phyloP scores from a whole-genome alignment of 345 rosid genomes.

The Aquilaria malaccensis region DNA sequence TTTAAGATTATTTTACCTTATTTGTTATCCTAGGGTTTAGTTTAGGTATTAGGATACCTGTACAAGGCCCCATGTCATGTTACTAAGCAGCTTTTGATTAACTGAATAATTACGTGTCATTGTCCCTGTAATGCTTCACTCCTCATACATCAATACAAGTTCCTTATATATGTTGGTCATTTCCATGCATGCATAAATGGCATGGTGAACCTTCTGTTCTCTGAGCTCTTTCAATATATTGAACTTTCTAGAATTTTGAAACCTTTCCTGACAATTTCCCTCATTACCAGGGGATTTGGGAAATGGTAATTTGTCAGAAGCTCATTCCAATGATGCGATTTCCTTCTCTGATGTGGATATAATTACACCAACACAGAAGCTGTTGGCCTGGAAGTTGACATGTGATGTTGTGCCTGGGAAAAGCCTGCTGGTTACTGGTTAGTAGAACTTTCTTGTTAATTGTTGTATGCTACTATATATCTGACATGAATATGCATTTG shows the following conservation, averaged over 20 bases:
- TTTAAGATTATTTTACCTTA: no score
- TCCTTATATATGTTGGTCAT: no score
- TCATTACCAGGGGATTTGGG: slow-evolving; percentile 27
- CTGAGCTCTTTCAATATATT: not conserved
- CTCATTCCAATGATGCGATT: slow-evolving; percentile 43
- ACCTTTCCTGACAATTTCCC: slow-evolving; percentile 13
- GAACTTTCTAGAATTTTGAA: not conserved
- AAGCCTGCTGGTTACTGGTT: slow-evolving; percentile 96
- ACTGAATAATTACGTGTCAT: no score
- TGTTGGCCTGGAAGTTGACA: slow-evolving; percentile 81
- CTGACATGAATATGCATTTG: slow-evolving; percentile 20
- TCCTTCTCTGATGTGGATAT: slow-evolving; percentile 76
- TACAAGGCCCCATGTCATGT: no score
- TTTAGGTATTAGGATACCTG: no score
- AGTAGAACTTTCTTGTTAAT: slow-evolving; percentile 20
- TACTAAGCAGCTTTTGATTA: no score
- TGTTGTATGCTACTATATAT: slow-evolving; percentile 14
- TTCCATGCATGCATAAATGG: not conserved
- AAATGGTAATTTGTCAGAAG: slow-evolving; percentile 22
- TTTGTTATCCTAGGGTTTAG: no score
- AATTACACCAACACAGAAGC: slow-evolving; percentile 82
- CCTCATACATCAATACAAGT: no score
- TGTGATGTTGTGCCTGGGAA: slow-evolving; percentile 67
- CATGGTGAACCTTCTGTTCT: not conserved
- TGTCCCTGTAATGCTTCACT: no score